Evolutionary conservation across 768 basidiomycete species (phyloP), one percentile per base, ranked within the genome.

Genomic region (Xerocomus spinulosus): DNA sequence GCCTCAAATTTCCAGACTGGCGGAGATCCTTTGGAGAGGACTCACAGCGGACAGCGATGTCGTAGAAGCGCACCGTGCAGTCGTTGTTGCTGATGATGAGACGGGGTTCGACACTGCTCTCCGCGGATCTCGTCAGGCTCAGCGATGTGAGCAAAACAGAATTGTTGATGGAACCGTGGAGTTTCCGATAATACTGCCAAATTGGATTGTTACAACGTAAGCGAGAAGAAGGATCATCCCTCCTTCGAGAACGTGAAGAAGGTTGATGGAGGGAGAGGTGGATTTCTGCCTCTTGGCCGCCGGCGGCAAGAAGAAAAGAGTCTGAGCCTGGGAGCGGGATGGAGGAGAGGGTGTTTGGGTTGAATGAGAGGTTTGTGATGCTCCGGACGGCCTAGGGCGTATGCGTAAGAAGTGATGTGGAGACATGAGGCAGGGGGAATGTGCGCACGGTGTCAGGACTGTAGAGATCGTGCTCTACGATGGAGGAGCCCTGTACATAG

Each of bases 71-170:
- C 58, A 95, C 80, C 0, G 80, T 79, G 44, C 76, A 75, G 59
- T 94, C 92, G 64, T 96, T 96, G 61, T 93, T 93, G 69, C 85
- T 87, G 51, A 94, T 81, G 21, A 81, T 78, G 36, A 93, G 74
- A 8, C 91, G 73, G 0, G 91, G 91, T 57, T 90, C 87, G 9
- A 77, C 74, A 52, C 79, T 79, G 62, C 79, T 82, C 61, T 84
- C 72, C 50, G 80, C 68, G 18, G 83, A 79, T 28, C 73, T 71
- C 9, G 81, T 76, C 29, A 85, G 67, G 55, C 74, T 80, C 50
- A 86, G 68, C 15, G 82, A 81, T 43, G 83, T 80, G 47, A 91
- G 71, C 48, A 72, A 56, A 20, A 92, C 81, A 6, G 87, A 86
- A 63, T 92, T 92, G 66, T 92, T 91, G 63, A 92, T 92, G 8